These are phyloP conservation scores for Trichoderma sp. DNA, from an alignment of 2,329 filamentous ascomycete species.

Conservation along the genomic window DNA sequence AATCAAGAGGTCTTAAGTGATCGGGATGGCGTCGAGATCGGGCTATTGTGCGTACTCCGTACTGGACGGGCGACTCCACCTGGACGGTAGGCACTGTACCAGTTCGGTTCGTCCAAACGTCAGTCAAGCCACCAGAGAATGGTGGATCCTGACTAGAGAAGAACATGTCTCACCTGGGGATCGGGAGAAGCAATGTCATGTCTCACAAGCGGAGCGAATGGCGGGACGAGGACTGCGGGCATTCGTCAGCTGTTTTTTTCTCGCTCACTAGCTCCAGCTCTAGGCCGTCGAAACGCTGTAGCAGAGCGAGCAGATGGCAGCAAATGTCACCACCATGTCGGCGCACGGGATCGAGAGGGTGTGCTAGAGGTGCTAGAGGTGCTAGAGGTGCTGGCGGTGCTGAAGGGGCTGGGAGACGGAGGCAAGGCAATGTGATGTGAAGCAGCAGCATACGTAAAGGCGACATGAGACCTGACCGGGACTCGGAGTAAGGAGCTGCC, in stretches of 20 bases:
- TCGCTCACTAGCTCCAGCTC: not conserved
- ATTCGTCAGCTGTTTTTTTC: not conserved
- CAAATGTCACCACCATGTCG: not conserved
- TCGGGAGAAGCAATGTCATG: conserved; percentile 15
- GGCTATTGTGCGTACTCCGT: not conserved
- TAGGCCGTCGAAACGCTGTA: not conserved
- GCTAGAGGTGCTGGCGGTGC: not conserved
- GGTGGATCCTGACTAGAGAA: conserved; percentile 9
- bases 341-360: not conserved
- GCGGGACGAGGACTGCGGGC: not conserved
- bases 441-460: not conserved
- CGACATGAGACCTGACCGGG: not conserved
- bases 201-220: conserved; percentile 10
- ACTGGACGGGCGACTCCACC: not conserved
- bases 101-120: conserved; percentile 4
- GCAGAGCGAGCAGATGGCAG: not conserved
- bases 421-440: not conserved
- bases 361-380: not conserved
- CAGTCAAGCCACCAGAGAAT: conserved; percentile 9
- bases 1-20: not conserved
- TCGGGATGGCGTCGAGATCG: conserved; percentile 17
- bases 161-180: conserved; percentile 14
- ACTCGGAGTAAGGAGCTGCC: conserved; percentile 3
- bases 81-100: not conserved
- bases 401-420: not conserved